Base-by-base conservation (phyloP, 345 rosid species). In the Pelargonium nanum region DNA sequence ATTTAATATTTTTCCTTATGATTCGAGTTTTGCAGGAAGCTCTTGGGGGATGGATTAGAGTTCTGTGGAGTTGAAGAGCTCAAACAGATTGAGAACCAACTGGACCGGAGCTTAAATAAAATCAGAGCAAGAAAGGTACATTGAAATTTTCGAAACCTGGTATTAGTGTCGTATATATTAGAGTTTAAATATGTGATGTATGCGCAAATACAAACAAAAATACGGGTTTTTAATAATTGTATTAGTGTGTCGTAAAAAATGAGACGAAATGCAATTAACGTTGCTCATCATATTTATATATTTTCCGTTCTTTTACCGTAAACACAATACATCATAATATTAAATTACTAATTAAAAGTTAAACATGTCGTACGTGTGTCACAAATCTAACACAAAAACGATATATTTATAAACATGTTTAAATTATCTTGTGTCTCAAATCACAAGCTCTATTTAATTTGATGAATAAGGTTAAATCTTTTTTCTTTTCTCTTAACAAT, bases 91-190 rank as follows among this genome's bases (percentile, higher is more conserved):
- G 98, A 89, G 74, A 85, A 66, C 66, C 95, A 92, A 66, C 15
- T 89, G 73, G 95, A 85, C 24, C 77, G 80, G 74, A 75, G 97
- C 77, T 80, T 92, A 58, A 66, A 71, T 66, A 83, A 68, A 74
- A 82, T 92, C 59, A 80, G 95, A 81, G 85, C 85, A 23, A 85
- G 75, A 82, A 89, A 89, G 98, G 96, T 89, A 70, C 58, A 44
- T 32, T 9, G 10, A 0, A 4, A 22, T 17, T 48, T 1, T 0
- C 15, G 20, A 12, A 3, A 7, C 21, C 48, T n/a, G 50, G 22
- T 19, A 55, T 12, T 21, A 13, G 4, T 50, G 0, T 10, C 19
- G 53, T 19, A 50, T 4, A 50, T 7, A 50, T 4, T 3, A 50
- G 53, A 10, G 53, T 19, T 9, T 15, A 50, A 10, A 16, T 50